Conservation (phyloP, 2,329 filamentous ascomycete species). For the Lasiodiplodia citricola region DNA sequence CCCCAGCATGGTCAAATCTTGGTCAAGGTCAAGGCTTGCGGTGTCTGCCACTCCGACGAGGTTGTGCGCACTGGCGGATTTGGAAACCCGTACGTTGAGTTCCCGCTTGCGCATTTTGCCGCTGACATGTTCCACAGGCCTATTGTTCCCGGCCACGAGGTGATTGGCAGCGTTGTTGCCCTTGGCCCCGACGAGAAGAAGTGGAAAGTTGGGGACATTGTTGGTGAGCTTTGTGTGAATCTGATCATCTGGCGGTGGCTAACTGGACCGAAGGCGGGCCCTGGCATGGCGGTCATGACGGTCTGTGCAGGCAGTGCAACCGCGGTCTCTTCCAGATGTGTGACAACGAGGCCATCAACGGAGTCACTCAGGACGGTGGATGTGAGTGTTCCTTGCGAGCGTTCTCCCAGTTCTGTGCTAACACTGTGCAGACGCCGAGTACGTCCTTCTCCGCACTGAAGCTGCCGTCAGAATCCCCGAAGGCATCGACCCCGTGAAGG, state of each 20-base stretch:
- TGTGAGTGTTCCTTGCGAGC: constrained; percentile 47
- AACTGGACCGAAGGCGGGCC: neutral
- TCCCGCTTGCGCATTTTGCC: neutral
- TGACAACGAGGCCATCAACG: constrained; percentile 66
- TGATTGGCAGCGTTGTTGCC: constrained; percentile 70
- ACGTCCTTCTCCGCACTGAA: constrained; percentile 64
- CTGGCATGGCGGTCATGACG: constrained; percentile 73
- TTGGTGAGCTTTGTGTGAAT: constrained; percentile 51
- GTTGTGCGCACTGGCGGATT: constrained; percentile 37
- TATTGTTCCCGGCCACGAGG: constrained; percentile 71
- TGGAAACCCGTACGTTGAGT: constrained; percentile 52
- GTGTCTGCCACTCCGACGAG: constrained; percentile 72
- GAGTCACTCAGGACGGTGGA: constrained; percentile 69
- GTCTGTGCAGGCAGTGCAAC: constrained; percentile 66
- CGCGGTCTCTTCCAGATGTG: constrained; percentile 73
- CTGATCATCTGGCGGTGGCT: constrained; percentile 43
- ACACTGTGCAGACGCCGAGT: constrained; percentile 58
- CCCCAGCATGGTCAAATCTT: constrained; percentile 66
- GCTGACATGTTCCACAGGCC: constrained; percentile 44
- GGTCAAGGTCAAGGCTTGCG: constrained; percentile 73
- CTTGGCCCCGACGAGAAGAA: constrained; percentile 62
- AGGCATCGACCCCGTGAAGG: constrained; percentile 52
- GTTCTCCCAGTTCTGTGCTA: neutral
- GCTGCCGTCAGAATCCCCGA: constrained; percentile 61
- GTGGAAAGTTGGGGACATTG: constrained; percentile 68